A percentile compares a stretch with the other conserved stretches of the same genome.
These are phyloP conservation scores for Picocystis salinarum DNA, from an alignment of 139 green algal genomes.

Conservation along the genomic window DNA sequence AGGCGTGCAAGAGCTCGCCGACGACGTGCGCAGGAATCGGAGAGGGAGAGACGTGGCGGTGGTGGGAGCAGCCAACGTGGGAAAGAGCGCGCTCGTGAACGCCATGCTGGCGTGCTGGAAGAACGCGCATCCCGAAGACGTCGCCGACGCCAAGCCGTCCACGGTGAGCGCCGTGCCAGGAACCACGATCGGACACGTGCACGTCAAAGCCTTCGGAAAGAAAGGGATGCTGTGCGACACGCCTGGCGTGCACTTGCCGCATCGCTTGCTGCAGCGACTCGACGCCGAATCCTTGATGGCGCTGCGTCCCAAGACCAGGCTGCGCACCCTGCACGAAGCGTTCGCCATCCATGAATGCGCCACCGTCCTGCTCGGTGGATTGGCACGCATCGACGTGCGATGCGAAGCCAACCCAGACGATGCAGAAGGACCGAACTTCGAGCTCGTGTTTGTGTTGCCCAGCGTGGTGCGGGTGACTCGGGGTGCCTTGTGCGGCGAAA, in stretches of 20 bases:
- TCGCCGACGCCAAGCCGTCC: conserved; percentile 25
- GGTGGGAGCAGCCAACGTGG: conserved; percentile 86
- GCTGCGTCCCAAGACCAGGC: too few relatives aligned
- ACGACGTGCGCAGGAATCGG: conserved; percentile 38
- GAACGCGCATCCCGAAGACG: neutral
- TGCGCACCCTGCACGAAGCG: too few relatives aligned
- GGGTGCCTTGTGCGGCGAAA: too few relatives aligned
- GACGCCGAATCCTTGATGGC: conserved; percentile 20
- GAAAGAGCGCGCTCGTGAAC: conserved; percentile 84
- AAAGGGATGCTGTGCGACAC: conserved; percentile 47
- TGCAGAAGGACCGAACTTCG: too few relatives aligned
- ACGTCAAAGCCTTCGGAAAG: conserved; percentile 47
- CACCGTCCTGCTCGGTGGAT: too few relatives aligned
- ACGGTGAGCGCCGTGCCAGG: conserved; percentile 80
- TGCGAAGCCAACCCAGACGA: too few relatives aligned
- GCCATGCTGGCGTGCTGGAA: conserved; percentile 30
- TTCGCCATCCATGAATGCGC: too few relatives aligned
- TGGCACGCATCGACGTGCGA: too few relatives aligned
- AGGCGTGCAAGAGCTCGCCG: conserved; percentile 30
- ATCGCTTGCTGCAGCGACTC: conserved; percentile 73
- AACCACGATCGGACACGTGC: conserved; percentile 76
- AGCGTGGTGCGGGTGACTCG: too few relatives aligned
- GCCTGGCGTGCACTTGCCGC: conserved; percentile 79
- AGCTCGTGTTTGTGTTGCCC: too few relatives aligned
- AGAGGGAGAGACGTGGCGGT: conserved; percentile 80